phyloP scores from a whole-genome alignment of 2,329 filamentous ascomycete genomes.

The Lachnellula arida region DNA sequence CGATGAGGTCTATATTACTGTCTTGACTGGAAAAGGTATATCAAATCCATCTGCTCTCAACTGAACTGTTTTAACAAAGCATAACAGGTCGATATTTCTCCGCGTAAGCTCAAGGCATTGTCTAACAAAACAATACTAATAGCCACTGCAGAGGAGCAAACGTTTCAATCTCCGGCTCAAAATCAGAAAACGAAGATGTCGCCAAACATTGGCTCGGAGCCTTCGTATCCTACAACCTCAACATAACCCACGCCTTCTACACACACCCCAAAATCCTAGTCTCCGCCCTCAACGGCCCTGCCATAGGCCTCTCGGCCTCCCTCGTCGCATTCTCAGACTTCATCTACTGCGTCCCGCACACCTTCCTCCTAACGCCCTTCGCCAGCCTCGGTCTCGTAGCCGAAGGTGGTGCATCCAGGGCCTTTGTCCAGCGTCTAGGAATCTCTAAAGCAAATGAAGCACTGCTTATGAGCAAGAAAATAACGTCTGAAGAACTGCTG shows the following conservation, averaged over 20 bases:
- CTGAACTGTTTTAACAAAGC: conserved; percentile 3
- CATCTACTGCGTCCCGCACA: conserved; percentile 75
- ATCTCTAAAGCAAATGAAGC: conserved; percentile 84
- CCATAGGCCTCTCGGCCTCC: conserved; percentile 81
- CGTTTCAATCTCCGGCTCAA: conserved; percentile 52
- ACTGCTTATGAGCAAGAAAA: conserved; percentile 80
- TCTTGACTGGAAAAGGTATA: conserved; percentile 73
- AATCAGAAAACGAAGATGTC: conserved; percentile 36
- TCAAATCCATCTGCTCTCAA: conserved; percentile 35
- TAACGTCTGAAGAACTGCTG: conserved; percentile 68
- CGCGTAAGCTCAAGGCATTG: conserved; percentile 56
- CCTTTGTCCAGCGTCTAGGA: conserved; percentile 76
- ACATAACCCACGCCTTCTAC: conserved; percentile 86
- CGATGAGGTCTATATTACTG: conserved; percentile 78
- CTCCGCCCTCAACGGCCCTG: conserved; percentile 86
- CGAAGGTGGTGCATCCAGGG: conserved; percentile 77
- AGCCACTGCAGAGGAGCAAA: conserved; percentile 64
- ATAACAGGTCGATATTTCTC: conserved; percentile 63
- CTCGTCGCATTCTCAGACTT: conserved; percentile 84
- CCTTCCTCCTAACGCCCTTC: conserved; percentile 90
- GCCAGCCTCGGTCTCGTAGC: conserved; percentile 83
- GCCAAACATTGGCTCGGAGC: conserved; percentile 56
- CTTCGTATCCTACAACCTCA: conserved; percentile 83
- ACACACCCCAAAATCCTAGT: conserved; percentile 92
- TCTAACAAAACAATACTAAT: conserved; percentile 7